A percentile compares a stretch with the other conserved stretches of the same genome.
Conservation (phyloP, 2,329 filamentous ascomycete species). For the Pezicula radicicola region DNA sequence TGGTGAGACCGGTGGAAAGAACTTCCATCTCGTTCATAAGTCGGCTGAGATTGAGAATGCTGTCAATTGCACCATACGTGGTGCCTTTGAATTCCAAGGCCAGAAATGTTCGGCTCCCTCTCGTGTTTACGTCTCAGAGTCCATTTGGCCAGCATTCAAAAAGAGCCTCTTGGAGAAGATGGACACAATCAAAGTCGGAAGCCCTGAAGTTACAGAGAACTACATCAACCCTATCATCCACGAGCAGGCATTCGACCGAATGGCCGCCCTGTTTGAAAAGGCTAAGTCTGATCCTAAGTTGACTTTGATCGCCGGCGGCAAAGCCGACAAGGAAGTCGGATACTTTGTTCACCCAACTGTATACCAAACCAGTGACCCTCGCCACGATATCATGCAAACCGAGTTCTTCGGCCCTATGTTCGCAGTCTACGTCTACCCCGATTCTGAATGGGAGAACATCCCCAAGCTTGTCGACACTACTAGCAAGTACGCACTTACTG, state of each 20-base stretch:
- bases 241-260: slow-evolving; percentile 75
- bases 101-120: slow-evolving; percentile 90
- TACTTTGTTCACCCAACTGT: slow-evolving; percentile 85
- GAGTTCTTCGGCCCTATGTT: slow-evolving; percentile 84
- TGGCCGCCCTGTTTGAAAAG: slow-evolving; percentile 71
- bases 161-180: slow-evolving; percentile 65
- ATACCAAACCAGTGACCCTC: slow-evolving; percentile 70
- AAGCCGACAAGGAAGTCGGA: slow-evolving; percentile 72
- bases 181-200: slow-evolving; percentile 66
- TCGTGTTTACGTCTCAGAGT: slow-evolving; percentile 73
- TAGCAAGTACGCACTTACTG: slow-evolving; percentile 75
- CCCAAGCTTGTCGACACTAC: slow-evolving; percentile 63
- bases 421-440: slow-evolving; percentile 74
- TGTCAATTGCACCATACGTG: slow-evolving; percentile 77
- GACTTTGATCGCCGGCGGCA: slow-evolving; percentile 71
- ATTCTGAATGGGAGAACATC: slow-evolving; percentile 41
- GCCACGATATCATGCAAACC: slow-evolving; percentile 69
- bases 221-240: slow-evolving; percentile 90
- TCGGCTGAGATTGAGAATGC: slow-evolving; percentile 77
- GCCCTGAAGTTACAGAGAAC: slow-evolving; percentile 65
- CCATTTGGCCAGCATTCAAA: slow-evolving; percentile 70
- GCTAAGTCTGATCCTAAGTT: slow-evolving; percentile 73
- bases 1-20: slow-evolving; percentile 90
- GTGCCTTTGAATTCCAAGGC: slow-evolving; percentile 86
- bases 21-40: slow-evolving; percentile 81